Evolutionary conservation across 2,329 filamentous ascomycete species (phyloP).

Genomic region (Talaromyces funiculosus): DNA sequence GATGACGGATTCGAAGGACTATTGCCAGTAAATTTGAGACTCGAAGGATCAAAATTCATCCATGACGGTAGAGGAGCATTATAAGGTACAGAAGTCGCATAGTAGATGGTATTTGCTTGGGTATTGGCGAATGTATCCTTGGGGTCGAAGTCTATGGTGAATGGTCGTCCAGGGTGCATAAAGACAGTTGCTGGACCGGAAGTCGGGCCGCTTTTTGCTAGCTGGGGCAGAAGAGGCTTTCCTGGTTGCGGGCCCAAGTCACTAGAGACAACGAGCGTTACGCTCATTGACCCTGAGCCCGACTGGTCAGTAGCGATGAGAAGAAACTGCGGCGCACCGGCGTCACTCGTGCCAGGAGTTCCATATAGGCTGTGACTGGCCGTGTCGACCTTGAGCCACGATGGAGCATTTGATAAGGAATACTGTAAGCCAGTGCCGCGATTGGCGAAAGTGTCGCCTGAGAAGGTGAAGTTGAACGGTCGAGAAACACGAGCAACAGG

Average conservation of each 20-base stretch:
- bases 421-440: conserved; percentile 56
- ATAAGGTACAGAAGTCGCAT: conserved; percentile 63
- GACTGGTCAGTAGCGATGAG: conserved; percentile 64
- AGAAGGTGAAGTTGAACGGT: conserved; percentile 41
- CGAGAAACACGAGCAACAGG: conserved; percentile 65
- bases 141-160: conserved; percentile 63
- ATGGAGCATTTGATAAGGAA: conserved; percentile 58
- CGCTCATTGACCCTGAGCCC: conserved; percentile 59
- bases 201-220: conserved; percentile 30
- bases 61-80: conserved; percentile 82
- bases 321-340: conserved; percentile 56
- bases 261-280: conserved; percentile 64
- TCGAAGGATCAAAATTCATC: conserved; percentile 64
- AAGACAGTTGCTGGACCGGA: conserved; percentile 36
- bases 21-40: conserved; percentile 63
- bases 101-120: conserved; percentile 58
- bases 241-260: conserved; percentile 33
- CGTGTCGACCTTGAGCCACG: conserved; percentile 70
- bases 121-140: conserved; percentile 59
- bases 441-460: conserved; percentile 63
- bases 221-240: conserved; percentile 31
- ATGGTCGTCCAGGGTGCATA: conserved; percentile 41
- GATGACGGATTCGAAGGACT: conserved; percentile 62
- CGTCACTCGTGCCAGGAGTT: conserved; percentile 54
- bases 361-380: conserved; percentile 62